Evolutionary conservation across 2,329 filamentous ascomycete genomes (phyloP).

Genomic region (Cladosporium sphaerospermum): DNA sequence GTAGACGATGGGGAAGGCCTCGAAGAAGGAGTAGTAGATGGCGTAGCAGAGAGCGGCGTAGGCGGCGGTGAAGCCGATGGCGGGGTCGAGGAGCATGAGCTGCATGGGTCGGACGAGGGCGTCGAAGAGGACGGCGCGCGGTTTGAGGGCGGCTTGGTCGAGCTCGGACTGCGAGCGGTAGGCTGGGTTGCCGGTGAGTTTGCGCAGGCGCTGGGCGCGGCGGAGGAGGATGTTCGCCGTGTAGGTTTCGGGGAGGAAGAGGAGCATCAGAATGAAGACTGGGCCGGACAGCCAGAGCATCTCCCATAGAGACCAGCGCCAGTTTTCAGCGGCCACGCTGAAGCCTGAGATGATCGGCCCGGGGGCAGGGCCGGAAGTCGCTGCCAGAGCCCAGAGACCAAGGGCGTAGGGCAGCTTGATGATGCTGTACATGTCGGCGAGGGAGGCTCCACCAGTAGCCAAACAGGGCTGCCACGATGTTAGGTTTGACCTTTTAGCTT

Average conservation of each 20-base stretch:
- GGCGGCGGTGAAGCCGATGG: conserved; percentile 55
- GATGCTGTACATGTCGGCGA: conserved; percentile 42
- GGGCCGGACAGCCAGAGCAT: conserved; percentile 56
- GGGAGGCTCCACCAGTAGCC: conserved; percentile 48
- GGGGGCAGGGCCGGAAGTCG: conserved; percentile 47
- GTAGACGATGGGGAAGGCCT: conserved; percentile 62
- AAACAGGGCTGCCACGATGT: conserved; percentile 45
- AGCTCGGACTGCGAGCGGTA: conserved; percentile 61
- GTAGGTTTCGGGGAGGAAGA: conserved; percentile 59
- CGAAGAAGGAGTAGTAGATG: conserved; percentile 58
- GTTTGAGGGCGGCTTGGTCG: conserved; percentile 50
- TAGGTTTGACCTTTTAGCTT: not conserved
- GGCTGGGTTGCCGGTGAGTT: conserved; percentile 49
- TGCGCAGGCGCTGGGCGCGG: conserved; percentile 56
- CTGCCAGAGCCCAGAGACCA: conserved; percentile 52
- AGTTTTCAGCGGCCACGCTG: conserved; percentile 48
- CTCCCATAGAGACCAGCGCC: conserved; percentile 59
- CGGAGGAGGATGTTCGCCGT: conserved; percentile 53
- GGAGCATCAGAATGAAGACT: conserved; percentile 50
- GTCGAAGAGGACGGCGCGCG: conserved; percentile 44
- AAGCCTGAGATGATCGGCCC: conserved; percentile 57
- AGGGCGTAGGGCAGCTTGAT: conserved; percentile 53
- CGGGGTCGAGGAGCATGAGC: conserved; percentile 41
- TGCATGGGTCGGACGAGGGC: conserved; percentile 57
- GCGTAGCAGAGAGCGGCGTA: conserved; percentile 58